phyloP scores from a whole-genome alignment of 202 grass and related monocot species.

The Musa balbisiana region DNA sequence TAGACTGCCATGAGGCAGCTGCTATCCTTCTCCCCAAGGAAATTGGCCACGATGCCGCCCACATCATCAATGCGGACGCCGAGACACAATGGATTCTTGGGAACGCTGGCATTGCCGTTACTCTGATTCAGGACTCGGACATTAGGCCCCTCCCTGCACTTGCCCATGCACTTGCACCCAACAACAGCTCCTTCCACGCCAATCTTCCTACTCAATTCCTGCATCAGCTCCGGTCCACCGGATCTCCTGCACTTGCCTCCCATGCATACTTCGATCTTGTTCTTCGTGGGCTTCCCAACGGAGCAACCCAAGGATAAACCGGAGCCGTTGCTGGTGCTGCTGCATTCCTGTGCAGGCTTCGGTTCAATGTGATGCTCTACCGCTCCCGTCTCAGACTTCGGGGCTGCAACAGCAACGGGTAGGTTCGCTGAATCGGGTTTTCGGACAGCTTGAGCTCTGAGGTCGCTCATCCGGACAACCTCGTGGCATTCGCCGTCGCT shows the following conservation, averaged over 20 bases:
- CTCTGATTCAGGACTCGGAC: slow-evolving; percentile 25
- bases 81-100: slow-evolving; percentile 38
- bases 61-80: slow-evolving; percentile 74
- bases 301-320: too few relatives aligned
- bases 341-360: neutral
- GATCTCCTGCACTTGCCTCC: slow-evolving; percentile 81
- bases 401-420: neutral
- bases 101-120: neutral
- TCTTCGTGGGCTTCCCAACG: slow-evolving; percentile 3
- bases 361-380: too few relatives aligned
- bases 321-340: too few relatives aligned
- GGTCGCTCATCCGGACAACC: slow-evolving; percentile 27
- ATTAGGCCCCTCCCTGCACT: slow-evolving; percentile 61
- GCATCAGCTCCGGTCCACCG: slow-evolving; percentile 43
- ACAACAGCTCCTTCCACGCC: slow-evolving; percentile 16
- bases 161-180: slow-evolving; percentile 84
- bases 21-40: slow-evolving; percentile 14
- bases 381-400: too few relatives aligned
- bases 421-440: too few relatives aligned
- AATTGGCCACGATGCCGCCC: slow-evolving; percentile 38
- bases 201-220: slow-evolving; percentile 45
- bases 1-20: slow-evolving; percentile 5
- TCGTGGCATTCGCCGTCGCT: slow-evolving; percentile 33
- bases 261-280: slow-evolving; percentile 76
- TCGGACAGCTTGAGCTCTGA: too few relatives aligned